Evolutionary conservation across 2,329 filamentous ascomycete species (phyloP).

Genomic region (Fusarium anthophilum): DNA sequence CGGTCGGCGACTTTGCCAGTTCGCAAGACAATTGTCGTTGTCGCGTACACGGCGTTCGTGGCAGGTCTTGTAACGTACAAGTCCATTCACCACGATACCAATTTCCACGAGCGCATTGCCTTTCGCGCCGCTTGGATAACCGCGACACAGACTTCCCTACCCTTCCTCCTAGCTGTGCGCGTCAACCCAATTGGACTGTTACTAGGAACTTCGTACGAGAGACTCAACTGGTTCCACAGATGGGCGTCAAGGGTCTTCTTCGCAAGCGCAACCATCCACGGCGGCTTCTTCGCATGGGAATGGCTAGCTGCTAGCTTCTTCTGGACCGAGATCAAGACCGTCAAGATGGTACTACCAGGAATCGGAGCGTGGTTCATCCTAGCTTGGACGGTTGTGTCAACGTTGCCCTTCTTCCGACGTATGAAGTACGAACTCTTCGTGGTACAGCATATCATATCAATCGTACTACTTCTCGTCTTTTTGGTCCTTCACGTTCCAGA

Average conservation of each 20-base stretch:
- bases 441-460: slow-evolving; percentile 39
- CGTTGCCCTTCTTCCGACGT: slow-evolving; percentile 36
- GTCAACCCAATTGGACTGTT: slow-evolving; percentile 38
- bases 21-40: slow-evolving; percentile 21
- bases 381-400: slow-evolving; percentile 39
- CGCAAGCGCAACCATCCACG: slow-evolving; percentile 39
- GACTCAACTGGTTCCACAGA: slow-evolving; percentile 41
- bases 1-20: slow-evolving; percentile 29
- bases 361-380: slow-evolving; percentile 41
- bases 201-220: slow-evolving; percentile 40
- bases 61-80: slow-evolving; percentile 39
- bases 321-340: slow-evolving; percentile 38
- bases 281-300: slow-evolving; percentile 37
- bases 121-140: slow-evolving; percentile 43
- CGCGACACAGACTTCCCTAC: slow-evolving; percentile 35
- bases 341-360: slow-evolving; percentile 41
- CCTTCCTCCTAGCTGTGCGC: slow-evolving; percentile 38
- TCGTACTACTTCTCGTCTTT: slow-evolving; percentile 34
- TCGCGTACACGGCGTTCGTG: slow-evolving; percentile 33
- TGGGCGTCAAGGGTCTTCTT: slow-evolving; percentile 40
- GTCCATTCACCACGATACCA: slow-evolving; percentile 41
- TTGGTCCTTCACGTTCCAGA: slow-evolving; percentile 40
- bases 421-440: slow-evolving; percentile 44
- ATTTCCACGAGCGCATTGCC: slow-evolving; percentile 38
- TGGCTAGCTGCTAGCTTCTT: slow-evolving; percentile 41